Base-by-base conservation (phyloP, 139 green algal genomes). In the Axilococcus clingmanii region DNA sequence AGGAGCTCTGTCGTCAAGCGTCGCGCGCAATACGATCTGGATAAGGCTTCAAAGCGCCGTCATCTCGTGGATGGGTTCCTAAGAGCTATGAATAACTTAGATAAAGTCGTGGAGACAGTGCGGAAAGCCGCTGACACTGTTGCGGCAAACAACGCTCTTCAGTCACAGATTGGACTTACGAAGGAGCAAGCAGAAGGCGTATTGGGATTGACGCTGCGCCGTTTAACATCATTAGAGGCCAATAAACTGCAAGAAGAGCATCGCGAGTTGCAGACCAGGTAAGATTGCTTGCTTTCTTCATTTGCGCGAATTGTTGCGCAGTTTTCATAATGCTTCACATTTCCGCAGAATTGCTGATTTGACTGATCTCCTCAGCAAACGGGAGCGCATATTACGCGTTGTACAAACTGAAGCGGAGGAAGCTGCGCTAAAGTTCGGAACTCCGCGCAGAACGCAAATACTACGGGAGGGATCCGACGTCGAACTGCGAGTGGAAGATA, bases 21-120 rank as follows among this genome's bases (percentile, higher is more conserved):
- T 7, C 66, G 89, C 9, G 66, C 78, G 9, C 4, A 16, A 34
- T 58, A 81, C 52, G 52, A 76, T 28, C 73, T 93, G 48, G 24
- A 15, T 2, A 69, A 75, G n/a, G 79, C 82, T 0, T n/a, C 65
- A 34, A 40, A 57, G 15, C 76, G 88, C 8, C 59, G 81, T 56
- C 80, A 94, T 54, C 40, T 91, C 3, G 80, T 96, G 30, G 61
- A 88, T 40, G 87, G 86, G 22, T 76, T 90, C 43, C 59, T 95
- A 40, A 11, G 46, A 3, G 82, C 82, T 19, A 58, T 94, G 57
- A 22, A 28, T 11, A 47, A 74, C 48, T 40, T 96, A 79, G 82
- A 94, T 24, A 58, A 59, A 25, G 68, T 93, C 19, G 51, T 88
- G 6, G 31, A 55, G 27, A 38, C 56, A n/a, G 81, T 95, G 36